Evolutionary conservation across 306 rosid genomes (phyloP).

Genomic region (Ormosia emarginata): DNA sequence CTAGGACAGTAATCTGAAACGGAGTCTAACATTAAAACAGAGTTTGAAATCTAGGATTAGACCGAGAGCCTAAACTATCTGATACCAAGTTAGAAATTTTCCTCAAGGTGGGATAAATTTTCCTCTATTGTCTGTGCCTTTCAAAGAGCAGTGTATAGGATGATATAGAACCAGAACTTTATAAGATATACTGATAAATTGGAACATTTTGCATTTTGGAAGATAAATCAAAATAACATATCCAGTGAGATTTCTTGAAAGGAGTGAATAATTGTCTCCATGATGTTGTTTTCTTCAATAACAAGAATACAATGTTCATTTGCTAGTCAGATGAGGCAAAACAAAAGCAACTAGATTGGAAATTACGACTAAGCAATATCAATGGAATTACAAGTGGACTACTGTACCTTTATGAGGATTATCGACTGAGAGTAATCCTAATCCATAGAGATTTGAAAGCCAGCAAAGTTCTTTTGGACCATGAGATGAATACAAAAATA

Average conservation of each 20-base stretch:
- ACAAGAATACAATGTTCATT: not conserved
- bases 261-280: not conserved
- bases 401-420: slow-evolving; percentile 49
- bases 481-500: slow-evolving; percentile 46
- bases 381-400: slow-evolving; percentile 45
- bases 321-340: slow-evolving; percentile 25
- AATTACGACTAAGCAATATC: slow-evolving; percentile 27
- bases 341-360: slow-evolving; percentile 30
- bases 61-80: too few species aligned
- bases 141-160: not conserved
- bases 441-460: slow-evolving; percentile 54
- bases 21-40: too few species aligned
- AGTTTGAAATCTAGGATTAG: too few species aligned
- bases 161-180: not conserved
- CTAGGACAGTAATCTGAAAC: too few species aligned
- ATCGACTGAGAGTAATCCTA: slow-evolving; percentile 39
- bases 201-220: not conserved
- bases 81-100: too few species aligned
- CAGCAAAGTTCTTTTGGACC: slow-evolving; percentile 39
- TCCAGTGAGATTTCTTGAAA: not conserved
- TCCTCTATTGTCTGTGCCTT: too few species aligned
- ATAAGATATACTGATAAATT: not conserved
- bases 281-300: not conserved
- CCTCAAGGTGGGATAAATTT: too few species aligned
- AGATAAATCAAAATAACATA: not conserved